Base-by-base conservation (phyloP, 768 basidiomycete species). In the Solioccasus polychromus region DNA sequence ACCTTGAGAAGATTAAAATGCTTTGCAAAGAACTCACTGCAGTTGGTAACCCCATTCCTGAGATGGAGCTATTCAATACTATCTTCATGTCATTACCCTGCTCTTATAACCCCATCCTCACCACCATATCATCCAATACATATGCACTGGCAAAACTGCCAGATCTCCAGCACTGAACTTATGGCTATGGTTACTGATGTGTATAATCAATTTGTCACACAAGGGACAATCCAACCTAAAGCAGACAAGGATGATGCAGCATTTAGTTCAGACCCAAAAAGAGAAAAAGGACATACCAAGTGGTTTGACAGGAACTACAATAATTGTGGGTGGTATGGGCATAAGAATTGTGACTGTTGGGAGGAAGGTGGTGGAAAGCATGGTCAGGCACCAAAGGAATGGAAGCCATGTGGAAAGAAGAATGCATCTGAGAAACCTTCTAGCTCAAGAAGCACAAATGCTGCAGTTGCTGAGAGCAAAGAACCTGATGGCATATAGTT, bases 351-450 rank as follows among this genome's bases (percentile, higher is more conserved):
- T 3, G 30, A 53, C 5, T 54, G 51, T 11, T 55, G 47, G 53
- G 44, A 54, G 24, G 49, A 55, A 19, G 53, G 47, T 2, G 22
- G 47, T 9, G 37, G 17, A 0, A 50, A 49, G 12, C 37, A 37
- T 2, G 36, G 48, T 1, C 44, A 55, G 6, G 44, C 38, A 8
- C 42, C 39, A 15, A 45, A 48, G 8, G 35, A 14, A 0, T 52
- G 44, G 12, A 28, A 28, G 28, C 28, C 28, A 7, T 1, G 6
- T 0, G 39, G 48, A 29, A 49, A 49, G 35, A 49, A 48, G 5
- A 4, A 3, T 4, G 30, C 12, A 4, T 17, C 19, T 39, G 2
- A n/a, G 17, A 26, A 35, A 14, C 9, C 18, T 3, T 4, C 26
- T 35, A 24, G 12, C 12, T 28, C 28, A 28, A 23, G 6, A 30